A percentile compares a stretch with the other conserved stretches of the same genome.
Conservation (phyloP, 345 rosid genomes). For the Linum trigynum region DNA sequence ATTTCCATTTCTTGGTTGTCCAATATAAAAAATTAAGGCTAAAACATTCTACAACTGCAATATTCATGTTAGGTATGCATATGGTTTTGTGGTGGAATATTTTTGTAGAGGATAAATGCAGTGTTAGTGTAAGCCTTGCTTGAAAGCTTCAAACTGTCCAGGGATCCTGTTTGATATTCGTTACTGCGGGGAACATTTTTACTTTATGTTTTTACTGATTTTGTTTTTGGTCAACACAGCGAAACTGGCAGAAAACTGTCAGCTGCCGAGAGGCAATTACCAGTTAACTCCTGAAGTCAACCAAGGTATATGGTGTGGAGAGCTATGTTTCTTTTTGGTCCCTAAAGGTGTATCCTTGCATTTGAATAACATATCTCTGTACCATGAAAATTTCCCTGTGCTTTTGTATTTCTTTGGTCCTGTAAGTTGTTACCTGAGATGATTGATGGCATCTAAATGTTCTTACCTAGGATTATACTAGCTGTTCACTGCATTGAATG, state of each 20-base stretch:
- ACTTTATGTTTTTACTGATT: constrained; percentile 7
- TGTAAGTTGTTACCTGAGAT: too few relatives aligned
- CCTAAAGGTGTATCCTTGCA: neutral
- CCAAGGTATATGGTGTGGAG: constrained; percentile 13
- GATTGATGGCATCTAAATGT: too few relatives aligned
- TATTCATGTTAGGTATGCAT: neutral
- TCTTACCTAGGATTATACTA: too few relatives aligned
- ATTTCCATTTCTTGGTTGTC: neutral
- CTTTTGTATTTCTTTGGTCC: neutral
- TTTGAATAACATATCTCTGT: neutral
- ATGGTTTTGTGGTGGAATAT: neutral
- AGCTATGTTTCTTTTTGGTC: neutral
- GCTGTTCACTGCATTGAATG: too few relatives aligned
- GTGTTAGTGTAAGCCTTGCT: neutral
- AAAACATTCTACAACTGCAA: neutral
- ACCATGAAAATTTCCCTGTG: neutral
- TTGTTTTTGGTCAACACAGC: constrained; percentile 11
- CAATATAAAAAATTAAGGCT: neutral
- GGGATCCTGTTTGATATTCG: neutral
- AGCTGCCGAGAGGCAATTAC: constrained; percentile 14
- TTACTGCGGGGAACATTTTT: neutral
- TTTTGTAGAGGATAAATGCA: neutral
- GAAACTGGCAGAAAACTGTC: constrained; percentile 16
- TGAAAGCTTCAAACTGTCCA: neutral
- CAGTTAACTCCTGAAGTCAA: constrained; percentile 18